Conservation (phyloP, 2,329 filamentous ascomycete genomes). For the Penicillium digitatum region DNA sequence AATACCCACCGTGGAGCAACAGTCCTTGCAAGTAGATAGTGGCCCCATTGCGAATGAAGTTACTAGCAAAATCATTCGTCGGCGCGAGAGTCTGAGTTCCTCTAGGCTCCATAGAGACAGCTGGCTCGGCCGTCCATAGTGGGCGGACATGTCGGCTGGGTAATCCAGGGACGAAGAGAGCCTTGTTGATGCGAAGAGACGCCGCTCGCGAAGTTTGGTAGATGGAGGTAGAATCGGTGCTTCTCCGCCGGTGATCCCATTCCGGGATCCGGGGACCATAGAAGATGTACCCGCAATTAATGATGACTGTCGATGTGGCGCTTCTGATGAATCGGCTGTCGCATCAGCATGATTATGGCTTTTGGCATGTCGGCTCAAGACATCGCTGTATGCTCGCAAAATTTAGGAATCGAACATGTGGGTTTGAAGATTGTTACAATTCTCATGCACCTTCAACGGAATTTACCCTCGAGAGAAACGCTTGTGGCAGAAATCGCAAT, state of each 20-base stretch:
- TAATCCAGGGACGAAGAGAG: conserved; percentile 40
- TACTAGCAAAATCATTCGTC: conserved; percentile 33
- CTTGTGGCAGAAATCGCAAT: conserved; percentile 53
- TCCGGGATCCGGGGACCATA: conserved; percentile 7
- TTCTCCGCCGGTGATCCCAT: conserved; percentile 13
- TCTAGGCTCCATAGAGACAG: conserved; percentile 35
- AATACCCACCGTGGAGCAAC: conserved; percentile 48
- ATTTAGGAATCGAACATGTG: neutral
- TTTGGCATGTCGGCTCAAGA: conserved; percentile 51
- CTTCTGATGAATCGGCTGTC: conserved; percentile 23
- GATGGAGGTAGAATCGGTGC: conserved; percentile 14
- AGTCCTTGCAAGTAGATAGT: conserved; percentile 48
- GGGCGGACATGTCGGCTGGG: conserved; percentile 36
- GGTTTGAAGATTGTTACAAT: neutral
- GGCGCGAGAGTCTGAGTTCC: conserved; percentile 27
- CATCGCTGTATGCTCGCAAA: conserved; percentile 39
- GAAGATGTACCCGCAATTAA: conserved; percentile 10
- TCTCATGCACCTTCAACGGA: neutral
- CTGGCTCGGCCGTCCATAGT: conserved; percentile 31
- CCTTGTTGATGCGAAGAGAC: conserved; percentile 29
- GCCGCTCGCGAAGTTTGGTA: conserved; percentile 23
- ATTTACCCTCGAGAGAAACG: conserved; percentile 52
- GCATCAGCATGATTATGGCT: conserved; percentile 40
- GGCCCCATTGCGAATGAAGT: conserved; percentile 50
- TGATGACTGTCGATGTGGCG: conserved; percentile 27